These are phyloP conservation scores for Gnaphalium uliginosum DNA, from an alignment of 129 eudicot genomes.

Conservation along the genomic window DNA sequence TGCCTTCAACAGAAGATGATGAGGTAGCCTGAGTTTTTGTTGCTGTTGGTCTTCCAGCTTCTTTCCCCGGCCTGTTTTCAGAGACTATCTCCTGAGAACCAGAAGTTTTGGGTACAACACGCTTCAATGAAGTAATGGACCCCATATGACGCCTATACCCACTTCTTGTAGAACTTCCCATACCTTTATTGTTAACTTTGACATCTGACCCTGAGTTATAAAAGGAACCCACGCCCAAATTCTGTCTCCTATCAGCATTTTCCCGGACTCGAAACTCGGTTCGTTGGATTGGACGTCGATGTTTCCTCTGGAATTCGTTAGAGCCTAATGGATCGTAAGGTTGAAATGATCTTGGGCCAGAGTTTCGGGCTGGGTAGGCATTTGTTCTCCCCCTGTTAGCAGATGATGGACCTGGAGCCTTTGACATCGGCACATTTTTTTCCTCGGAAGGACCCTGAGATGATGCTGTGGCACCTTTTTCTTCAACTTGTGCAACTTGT, in stretches of 20 bases:
- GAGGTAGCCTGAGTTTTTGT: conserved; percentile 33
- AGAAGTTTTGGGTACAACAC: conserved; percentile 42
- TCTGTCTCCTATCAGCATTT: conserved; percentile 47
- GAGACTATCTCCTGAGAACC: conserved; percentile 42
- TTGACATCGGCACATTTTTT: conserved; percentile 39
- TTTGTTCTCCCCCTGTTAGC: conserved; percentile 55
- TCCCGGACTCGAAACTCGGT: conserved; percentile 81
- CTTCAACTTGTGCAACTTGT: conserved; percentile 35
- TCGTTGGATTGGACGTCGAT: conserved; percentile 63
- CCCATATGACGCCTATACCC: conserved; percentile 54
- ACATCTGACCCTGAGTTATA: conserved; percentile 45
- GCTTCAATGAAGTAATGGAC: conserved; percentile 40
- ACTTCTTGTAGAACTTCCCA: conserved; percentile 43
- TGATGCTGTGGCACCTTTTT: conserved; percentile 31
- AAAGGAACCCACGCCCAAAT: conserved; percentile 29
- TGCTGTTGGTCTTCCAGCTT: conserved; percentile 32
- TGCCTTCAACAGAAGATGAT: conserved; percentile 46
- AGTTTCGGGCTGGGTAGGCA: conserved; percentile 45
- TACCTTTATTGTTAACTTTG: conserved; percentile 37
- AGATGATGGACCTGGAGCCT: conserved; percentile 45
- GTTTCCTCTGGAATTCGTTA: conserved; percentile 63
- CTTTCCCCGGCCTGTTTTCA: conserved; percentile 43
- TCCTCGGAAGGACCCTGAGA: conserved; percentile 36
- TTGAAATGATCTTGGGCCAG: conserved; percentile 48
- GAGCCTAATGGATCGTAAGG: conserved; percentile 44